Percentiles rank a stretch among this genome's conserved stretches.
phyloP scores from a whole-genome alignment of 805 yeast species.

The Kodamaea hsintzibuensis region DNA sequence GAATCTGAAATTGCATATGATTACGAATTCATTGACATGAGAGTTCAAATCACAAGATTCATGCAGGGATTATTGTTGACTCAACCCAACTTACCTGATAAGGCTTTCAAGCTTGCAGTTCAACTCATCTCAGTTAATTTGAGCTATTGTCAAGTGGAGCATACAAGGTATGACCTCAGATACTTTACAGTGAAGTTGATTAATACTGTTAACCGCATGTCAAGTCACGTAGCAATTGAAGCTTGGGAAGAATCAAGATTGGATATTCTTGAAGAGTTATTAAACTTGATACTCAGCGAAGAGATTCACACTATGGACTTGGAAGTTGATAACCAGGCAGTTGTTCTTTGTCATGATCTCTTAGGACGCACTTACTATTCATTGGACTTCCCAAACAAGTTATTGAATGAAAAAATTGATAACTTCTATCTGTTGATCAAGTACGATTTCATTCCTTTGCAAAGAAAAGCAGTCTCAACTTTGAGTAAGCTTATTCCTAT shows the following conservation, averaged over 20 bases:
- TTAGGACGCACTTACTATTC: constrained; percentile 29
- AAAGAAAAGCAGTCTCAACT: constrained; percentile 44
- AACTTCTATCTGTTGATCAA: constrained; percentile 36
- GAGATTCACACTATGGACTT: constrained; percentile 18
- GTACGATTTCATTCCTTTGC: constrained; percentile 27
- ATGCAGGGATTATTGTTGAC: constrained; percentile 26
- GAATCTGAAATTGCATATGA: constrained; percentile 65
- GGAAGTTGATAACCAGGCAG: constrained; percentile 31
- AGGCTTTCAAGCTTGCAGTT: constrained; percentile 37
- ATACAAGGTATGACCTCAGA: constrained; percentile 44
- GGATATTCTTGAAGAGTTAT: constrained; percentile 42
- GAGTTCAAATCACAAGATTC: constrained; percentile 54
- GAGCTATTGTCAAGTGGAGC: constrained; percentile 40
- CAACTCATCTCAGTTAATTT: constrained; percentile 46
- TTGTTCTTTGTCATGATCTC: constrained; percentile 35
- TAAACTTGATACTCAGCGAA: constrained; percentile 42
- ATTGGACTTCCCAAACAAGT: constrained; percentile 24
- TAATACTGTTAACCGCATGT: constrained; percentile 16
- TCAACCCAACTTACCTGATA: constrained; percentile 24
- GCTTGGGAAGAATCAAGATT: constrained; percentile 32
- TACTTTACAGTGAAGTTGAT: constrained; percentile 46
- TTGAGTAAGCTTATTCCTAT: constrained; percentile 42
- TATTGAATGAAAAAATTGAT: constrained; percentile 31
- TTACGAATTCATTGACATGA: constrained; percentile 47
- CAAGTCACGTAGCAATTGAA: constrained; percentile 21